phyloP scores from a whole-genome alignment of 345 rosid genomes.

The Mercurialis annua region DNA sequence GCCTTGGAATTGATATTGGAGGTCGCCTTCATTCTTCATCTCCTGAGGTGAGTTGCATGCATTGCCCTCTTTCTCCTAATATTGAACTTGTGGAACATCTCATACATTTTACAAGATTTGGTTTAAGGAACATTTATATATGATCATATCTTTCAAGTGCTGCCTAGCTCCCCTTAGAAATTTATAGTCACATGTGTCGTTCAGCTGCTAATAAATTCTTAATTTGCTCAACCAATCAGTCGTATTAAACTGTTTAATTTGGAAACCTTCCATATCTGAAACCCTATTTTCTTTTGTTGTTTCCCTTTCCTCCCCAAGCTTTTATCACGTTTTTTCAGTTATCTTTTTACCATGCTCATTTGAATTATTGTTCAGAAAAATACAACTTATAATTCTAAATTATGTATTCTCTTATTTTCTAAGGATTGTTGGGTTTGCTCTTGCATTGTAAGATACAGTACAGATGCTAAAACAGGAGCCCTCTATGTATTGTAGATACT shows the following conservation, averaged over 20 bases:
- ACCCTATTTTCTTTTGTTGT: background rate
- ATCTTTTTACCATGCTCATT: background rate
- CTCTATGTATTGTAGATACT: background rate
- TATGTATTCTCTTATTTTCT: background rate
- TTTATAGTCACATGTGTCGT: background rate
- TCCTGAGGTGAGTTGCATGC: slow-evolving; percentile 18
- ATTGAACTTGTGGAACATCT: background rate
- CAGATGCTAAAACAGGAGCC: background rate
- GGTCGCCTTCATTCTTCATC: slow-evolving; percentile 7
- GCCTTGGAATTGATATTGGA: slow-evolving; percentile 17
- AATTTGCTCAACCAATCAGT: background rate
- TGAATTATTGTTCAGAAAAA: background rate
- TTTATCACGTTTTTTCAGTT: background rate
- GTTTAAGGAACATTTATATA: no score
- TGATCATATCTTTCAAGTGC: background rate
- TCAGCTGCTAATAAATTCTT: background rate
- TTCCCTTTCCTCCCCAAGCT: background rate
- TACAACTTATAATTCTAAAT: background rate
- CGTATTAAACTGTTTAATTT: background rate
- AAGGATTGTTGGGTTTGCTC: background rate
- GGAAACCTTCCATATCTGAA: background rate
- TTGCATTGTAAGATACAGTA: background rate
- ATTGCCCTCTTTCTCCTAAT: background rate
- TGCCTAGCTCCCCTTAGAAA: background rate
- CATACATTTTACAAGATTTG: background rate